These are phyloP conservation scores for Pseudogymnoascus destructans DNA, from an alignment of 2,329 filamentous ascomycete genomes.

Conservation along the genomic window DNA sequence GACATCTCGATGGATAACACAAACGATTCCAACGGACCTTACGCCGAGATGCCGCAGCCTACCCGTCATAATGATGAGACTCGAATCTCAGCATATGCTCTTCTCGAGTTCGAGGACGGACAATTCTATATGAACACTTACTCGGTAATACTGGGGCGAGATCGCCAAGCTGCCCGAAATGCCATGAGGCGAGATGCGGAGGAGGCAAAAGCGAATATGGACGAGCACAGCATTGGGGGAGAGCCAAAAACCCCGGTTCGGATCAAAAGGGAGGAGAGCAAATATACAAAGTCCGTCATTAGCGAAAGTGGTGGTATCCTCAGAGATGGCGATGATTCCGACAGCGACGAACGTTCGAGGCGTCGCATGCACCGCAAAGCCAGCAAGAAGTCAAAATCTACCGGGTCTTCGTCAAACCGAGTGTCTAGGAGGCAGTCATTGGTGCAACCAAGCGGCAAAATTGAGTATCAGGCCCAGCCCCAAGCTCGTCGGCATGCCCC, in stretches of 20 bases:
- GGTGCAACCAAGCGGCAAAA: conserved; percentile 19
- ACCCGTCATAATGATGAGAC: conserved; percentile 13
- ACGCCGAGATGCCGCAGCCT: conserved; percentile 16
- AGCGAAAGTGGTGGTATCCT: conserved; percentile 59
- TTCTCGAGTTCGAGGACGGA: conserved; percentile 60
- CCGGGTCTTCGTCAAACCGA: conserved; percentile 30
- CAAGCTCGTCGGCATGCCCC: conserved; percentile 34
- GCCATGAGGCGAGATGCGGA: conserved; percentile 33
- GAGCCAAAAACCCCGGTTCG: conserved; percentile 36
- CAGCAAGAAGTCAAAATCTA: conserved; percentile 32
- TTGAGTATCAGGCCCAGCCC: conserved; percentile 38
- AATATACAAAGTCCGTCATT: conserved; percentile 45
- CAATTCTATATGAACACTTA: conserved; percentile 69
- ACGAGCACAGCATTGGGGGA: conserved; percentile 36
- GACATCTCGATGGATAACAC: conserved; percentile 12
- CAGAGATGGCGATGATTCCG: conserved; percentile 48
- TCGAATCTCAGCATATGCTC: conserved; percentile 35
- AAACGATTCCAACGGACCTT: conserved; percentile 6
- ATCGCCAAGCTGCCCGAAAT: conserved; percentile 49
- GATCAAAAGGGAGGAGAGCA: conserved; percentile 32
- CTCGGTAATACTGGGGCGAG: conserved; percentile 58
- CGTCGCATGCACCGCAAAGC: conserved; percentile 31
- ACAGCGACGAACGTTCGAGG: conserved; percentile 38
- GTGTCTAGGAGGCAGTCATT: conserved; percentile 23
- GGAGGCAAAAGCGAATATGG: conserved; percentile 32